Percentiles rank a stretch among this genome's conserved stretches.
These are phyloP conservation scores for Globisporangium echinulatum DNA, from an alignment of 352 stramenopile genomes.

Conservation along the genomic window DNA sequence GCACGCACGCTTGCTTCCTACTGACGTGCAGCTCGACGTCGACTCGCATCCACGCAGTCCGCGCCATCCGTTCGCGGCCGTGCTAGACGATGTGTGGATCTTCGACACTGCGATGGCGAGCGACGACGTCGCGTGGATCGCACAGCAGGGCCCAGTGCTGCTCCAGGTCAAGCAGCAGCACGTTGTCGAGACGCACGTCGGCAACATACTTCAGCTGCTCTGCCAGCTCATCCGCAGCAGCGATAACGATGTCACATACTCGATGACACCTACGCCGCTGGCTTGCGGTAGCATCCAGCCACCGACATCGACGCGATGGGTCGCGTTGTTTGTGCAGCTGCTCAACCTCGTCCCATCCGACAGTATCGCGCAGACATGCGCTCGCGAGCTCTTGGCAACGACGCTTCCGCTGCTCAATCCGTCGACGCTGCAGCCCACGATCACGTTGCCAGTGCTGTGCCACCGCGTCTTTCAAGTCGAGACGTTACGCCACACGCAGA, in stretches of 20 bases:
- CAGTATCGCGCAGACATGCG: conserved; percentile 18
- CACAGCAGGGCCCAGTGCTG: conserved; percentile 20
- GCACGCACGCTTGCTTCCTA: neutral
- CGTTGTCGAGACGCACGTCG: conserved; percentile 20
- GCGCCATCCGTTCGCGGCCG: neutral
- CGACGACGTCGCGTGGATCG: conserved; percentile 16
- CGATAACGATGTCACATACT: no score
- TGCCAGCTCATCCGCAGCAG: conserved; percentile 12
- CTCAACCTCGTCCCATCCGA: conserved; percentile 12
- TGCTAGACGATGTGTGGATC: conserved; percentile 31
- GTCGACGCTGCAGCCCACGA: neutral
- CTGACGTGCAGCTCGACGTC: no score
- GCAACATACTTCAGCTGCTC: conserved; percentile 29
- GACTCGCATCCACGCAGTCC: neutral
- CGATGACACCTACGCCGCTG: no score
- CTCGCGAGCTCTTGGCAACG: conserved; percentile 25
- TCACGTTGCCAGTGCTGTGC: conserved; percentile 7
- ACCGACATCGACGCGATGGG: conserved; percentile 22
- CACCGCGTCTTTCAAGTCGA: neutral
- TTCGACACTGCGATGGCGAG: conserved; percentile 5
- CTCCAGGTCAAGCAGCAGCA: conserved; percentile 33
- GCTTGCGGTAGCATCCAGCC: neutral
- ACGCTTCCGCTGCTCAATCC: conserved; percentile 13
- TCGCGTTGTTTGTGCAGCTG: conserved; percentile 18
- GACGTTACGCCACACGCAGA: no score